phyloP scores from a whole-genome alignment of 2,329 filamentous ascomycete species.

The Elsinoe necatrix region DNA sequence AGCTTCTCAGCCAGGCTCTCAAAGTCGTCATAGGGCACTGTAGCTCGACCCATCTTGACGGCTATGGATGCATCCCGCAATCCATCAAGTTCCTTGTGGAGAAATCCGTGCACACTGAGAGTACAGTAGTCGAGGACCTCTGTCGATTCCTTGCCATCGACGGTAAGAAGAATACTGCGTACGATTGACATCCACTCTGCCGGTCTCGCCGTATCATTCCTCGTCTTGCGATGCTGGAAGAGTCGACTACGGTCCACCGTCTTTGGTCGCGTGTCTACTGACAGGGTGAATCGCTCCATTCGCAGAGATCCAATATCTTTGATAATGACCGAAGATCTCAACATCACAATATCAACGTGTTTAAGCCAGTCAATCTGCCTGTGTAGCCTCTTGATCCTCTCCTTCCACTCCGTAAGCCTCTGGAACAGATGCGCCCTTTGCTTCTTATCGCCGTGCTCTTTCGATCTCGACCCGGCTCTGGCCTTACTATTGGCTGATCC shows the following conservation, averaged over 20 bases:
- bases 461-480: background rate
- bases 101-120: conserved; percentile 81
- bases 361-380: conserved; percentile 80
- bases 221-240: conserved; percentile 68
- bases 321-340: conserved; percentile 67
- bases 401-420: conserved; percentile 67
- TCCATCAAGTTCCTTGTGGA: conserved; percentile 78
- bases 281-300: conserved; percentile 72
- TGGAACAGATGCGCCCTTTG: conserved; percentile 65
- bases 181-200: conserved; percentile 91
- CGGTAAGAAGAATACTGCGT: conserved; percentile 79
- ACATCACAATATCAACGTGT: conserved; percentile 79
- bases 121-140: conserved; percentile 83
- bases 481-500: background rate
- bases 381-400: conserved; percentile 78
- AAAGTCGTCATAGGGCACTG: conserved; percentile 84
- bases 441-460: conserved; percentile 28
- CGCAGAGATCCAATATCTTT: conserved; percentile 77
- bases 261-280: conserved; percentile 83
- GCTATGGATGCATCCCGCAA: conserved; percentile 83
- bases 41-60: conserved; percentile 81
- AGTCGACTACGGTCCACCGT: conserved; percentile 84
- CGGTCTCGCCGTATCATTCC: conserved; percentile 57
- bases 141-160: conserved; percentile 72
- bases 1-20: conserved; percentile 52